Percentiles rank a stretch among this genome's conserved stretches.
phyloP scores from a whole-genome alignment of 2,329 filamentous ascomycete genomes.

The Claviceps sp. region DNA sequence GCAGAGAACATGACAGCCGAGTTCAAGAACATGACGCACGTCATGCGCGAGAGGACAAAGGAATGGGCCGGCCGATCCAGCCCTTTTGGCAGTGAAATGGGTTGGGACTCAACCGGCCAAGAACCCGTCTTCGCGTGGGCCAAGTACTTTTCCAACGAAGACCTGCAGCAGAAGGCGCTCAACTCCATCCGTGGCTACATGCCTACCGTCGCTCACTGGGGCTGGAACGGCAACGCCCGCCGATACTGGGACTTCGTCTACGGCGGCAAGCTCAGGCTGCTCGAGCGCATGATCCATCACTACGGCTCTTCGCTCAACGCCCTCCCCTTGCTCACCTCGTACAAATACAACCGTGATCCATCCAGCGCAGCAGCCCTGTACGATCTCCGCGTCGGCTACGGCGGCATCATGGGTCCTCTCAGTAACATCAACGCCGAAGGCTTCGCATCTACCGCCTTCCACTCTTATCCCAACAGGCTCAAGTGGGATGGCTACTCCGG shows the following conservation, averaged over 20 bases:
- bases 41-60: conserved; percentile 35
- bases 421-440: conserved; percentile 42
- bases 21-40: conserved; percentile 25
- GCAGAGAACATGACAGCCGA: conserved; percentile 29
- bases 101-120: conserved; percentile 49
- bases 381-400: conserved; percentile 39
- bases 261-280: conserved; percentile 26
- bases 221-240: conserved; percentile 47
- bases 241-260: conserved; percentile 42
- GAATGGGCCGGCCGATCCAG: conserved; percentile 36
- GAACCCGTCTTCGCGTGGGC: conserved; percentile 49
- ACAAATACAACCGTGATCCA: conserved; percentile 22
- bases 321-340: conserved; percentile 38
- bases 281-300: conserved; percentile 39
- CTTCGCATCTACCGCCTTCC: conserved; percentile 41
- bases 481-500: conserved; percentile 43
- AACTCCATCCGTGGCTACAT: conserved; percentile 41
- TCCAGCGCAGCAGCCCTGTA: conserved; percentile 29
- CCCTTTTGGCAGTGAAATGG: conserved; percentile 47
- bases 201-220: conserved; percentile 47
- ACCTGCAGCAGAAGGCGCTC: conserved; percentile 28
- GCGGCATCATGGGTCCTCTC: conserved; percentile 36
- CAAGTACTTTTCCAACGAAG: conserved; percentile 17
- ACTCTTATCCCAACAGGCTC: conserved; percentile 41
- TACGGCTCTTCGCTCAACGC: conserved; percentile 47